Conservation (phyloP, 208 protist species). For the Trypanosoma melophagium region DNA sequence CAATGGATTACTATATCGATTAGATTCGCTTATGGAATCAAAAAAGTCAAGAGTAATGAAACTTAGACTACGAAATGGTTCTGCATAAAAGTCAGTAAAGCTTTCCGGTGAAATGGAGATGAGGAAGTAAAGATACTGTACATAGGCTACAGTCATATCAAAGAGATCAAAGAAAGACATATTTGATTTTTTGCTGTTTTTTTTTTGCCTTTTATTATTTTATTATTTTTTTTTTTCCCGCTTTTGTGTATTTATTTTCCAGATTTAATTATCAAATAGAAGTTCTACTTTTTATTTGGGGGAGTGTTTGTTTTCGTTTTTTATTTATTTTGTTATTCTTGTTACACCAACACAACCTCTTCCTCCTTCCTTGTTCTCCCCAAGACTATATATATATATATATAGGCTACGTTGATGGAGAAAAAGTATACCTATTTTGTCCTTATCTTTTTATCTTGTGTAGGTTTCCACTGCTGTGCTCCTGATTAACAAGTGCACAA, state of each 20-base stretch:
- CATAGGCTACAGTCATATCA: constrained; percentile 68
- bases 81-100: constrained; percentile 46
- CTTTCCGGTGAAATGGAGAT: constrained; percentile 41
- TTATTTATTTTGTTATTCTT: no score
- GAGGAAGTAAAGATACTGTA: constrained; percentile 72
- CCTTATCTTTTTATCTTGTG: not conserved
- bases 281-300: no score
- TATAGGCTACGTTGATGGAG: not conserved
- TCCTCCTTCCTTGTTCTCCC: no score
- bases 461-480: no score
- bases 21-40: constrained; percentile 12
- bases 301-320: no score
- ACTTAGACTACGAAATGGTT: constrained; percentile 32
- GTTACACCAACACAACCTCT: no score
- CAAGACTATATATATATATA: not conserved
- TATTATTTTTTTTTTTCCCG: no score
- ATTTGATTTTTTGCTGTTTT: not conserved
- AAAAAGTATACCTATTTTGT: constrained; percentile 15
- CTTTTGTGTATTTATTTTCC: no score
- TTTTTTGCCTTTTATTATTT: not conserved
- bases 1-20: constrained; percentile 47
- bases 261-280: no score
- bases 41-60: constrained; percentile 40
- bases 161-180: constrained; percentile 62
- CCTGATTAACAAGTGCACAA: no score